A percentile compares a stretch with the other conserved stretches of the same genome.
Conservation (phyloP, 2,329 filamentous ascomycete species). For the Ramichloridium luteum region DNA sequence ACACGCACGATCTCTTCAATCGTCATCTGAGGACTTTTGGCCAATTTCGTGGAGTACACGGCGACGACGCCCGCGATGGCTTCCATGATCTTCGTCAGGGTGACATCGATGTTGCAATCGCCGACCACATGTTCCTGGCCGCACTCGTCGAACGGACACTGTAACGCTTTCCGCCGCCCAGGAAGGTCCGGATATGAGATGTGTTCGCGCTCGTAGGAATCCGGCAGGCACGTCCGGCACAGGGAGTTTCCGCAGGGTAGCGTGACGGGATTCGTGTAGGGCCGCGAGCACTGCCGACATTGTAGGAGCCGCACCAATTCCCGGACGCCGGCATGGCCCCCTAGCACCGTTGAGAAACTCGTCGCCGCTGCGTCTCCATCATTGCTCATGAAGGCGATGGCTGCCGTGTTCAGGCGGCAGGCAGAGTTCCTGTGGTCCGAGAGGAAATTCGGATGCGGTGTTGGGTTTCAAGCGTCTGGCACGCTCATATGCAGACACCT, state of each 20-base stretch:
- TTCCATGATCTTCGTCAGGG: constrained; percentile 58
- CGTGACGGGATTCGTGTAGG: constrained; percentile 56
- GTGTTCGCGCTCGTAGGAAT: constrained; percentile 49
- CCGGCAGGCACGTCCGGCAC: constrained; percentile 63
- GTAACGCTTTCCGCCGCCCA: constrained; percentile 55
- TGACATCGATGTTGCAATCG: constrained; percentile 68
- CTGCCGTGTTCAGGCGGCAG: constrained; percentile 37
- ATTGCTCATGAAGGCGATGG: constrained; percentile 70
- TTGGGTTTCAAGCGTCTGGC: constrained; percentile 8
- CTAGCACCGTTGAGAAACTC: constrained; percentile 28
- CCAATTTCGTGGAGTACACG: constrained; percentile 23
- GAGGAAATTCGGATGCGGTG: constrained; percentile 6
- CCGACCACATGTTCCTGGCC: constrained; percentile 58
- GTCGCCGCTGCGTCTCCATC: constrained; percentile 56
- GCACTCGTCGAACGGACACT: constrained; percentile 60
- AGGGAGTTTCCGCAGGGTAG: constrained; percentile 72
- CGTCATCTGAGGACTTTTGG: constrained; percentile 24
- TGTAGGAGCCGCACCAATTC: constrained; percentile 62
- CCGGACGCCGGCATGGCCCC: constrained; percentile 40
- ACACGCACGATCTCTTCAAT: constrained; percentile 28
- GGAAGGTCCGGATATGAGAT: constrained; percentile 66
- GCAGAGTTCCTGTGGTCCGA: constrained; percentile 7
- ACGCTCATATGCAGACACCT: constrained; percentile 8
- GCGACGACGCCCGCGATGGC: constrained; percentile 44
- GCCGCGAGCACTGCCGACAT: constrained; percentile 60